phyloP scores from a whole-genome alignment of 148 eudicot species.

The Arbutus unedo region DNA sequence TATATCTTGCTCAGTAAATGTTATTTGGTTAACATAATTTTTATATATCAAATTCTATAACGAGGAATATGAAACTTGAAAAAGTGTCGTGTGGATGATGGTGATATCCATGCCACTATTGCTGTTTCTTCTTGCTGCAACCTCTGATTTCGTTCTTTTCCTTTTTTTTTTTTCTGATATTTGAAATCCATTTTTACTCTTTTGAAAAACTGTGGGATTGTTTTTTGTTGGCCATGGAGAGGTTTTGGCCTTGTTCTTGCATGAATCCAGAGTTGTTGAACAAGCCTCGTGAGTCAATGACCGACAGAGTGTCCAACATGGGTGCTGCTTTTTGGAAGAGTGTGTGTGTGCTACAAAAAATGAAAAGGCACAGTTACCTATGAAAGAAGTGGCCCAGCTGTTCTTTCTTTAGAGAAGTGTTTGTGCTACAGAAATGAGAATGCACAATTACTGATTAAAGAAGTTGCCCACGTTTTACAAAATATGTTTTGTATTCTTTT shows the following conservation, averaged over 20 bases:
- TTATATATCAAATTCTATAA: background rate
- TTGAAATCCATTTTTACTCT: background rate
- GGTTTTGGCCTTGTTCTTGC: background rate
- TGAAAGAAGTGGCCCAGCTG: too few species aligned
- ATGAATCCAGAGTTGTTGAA: background rate
- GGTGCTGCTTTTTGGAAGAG: background rate
- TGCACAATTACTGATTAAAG: too few species aligned
- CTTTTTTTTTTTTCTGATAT: background rate
- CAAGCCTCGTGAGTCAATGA: background rate
- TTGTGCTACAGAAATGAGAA: too few species aligned
- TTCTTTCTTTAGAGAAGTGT: too few species aligned
- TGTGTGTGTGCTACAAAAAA: background rate
- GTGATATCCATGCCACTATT: background rate
- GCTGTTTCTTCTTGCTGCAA: background rate
- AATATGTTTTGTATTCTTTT: background rate
- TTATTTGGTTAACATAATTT: background rate
- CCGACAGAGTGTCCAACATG: too few species aligned
- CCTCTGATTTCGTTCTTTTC: background rate
- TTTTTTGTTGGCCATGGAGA: constrained; percentile 1
- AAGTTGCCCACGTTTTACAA: background rate
- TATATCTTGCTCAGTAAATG: background rate
- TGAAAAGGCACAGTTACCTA: background rate
- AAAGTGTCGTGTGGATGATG: background rate
- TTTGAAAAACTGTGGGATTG: background rate
- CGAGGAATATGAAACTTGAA: background rate